Conservation (phyloP, 2,329 filamentous ascomycete species). For the Alternaria alternata region DNA sequence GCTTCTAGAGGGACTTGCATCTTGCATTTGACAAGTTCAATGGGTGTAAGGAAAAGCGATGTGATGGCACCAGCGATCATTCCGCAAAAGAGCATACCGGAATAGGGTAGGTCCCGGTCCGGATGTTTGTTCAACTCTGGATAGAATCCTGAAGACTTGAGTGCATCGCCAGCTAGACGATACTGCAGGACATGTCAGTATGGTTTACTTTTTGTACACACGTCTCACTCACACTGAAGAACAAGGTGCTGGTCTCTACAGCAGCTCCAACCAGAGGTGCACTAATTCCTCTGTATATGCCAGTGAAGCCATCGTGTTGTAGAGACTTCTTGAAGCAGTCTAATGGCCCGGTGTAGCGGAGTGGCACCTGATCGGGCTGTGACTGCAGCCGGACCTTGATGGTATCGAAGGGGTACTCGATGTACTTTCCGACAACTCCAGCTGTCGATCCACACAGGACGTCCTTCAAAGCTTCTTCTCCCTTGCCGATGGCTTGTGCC, state of each 20-base stretch:
- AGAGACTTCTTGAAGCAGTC: constrained; percentile 94
- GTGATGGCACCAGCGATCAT: constrained; percentile 89
- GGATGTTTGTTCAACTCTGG: constrained; percentile 56
- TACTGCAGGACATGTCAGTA: constrained; percentile 50
- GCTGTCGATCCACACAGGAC: constrained; percentile 89
- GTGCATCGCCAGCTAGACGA: constrained; percentile 60
- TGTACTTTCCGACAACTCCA: constrained; percentile 90
- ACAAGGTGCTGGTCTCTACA: constrained; percentile 89
- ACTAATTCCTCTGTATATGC: constrained; percentile 90
- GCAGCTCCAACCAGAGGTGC: constrained; percentile 91
- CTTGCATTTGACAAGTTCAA: constrained; percentile 98
- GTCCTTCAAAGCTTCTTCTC: constrained; percentile 79
- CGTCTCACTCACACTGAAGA: constrained; percentile 71
- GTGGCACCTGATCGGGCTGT: constrained; percentile 84
- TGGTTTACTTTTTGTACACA: background rate
- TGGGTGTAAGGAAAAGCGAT: constrained; percentile 88
- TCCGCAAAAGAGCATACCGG: constrained; percentile 78
- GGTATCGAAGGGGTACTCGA: constrained; percentile 98
- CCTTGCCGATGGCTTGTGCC: constrained; percentile 51
- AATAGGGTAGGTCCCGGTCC: constrained; percentile 71
- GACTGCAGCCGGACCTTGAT: constrained; percentile 97
- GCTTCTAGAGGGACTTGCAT: constrained; percentile 77
- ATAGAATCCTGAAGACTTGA: constrained; percentile 67
- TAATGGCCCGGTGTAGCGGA: constrained; percentile 83
- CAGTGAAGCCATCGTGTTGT: constrained; percentile 76